phyloP scores from a whole-genome alignment of 768 basidiomycete genomes.

The Hypsizygus marmoreus region DNA sequence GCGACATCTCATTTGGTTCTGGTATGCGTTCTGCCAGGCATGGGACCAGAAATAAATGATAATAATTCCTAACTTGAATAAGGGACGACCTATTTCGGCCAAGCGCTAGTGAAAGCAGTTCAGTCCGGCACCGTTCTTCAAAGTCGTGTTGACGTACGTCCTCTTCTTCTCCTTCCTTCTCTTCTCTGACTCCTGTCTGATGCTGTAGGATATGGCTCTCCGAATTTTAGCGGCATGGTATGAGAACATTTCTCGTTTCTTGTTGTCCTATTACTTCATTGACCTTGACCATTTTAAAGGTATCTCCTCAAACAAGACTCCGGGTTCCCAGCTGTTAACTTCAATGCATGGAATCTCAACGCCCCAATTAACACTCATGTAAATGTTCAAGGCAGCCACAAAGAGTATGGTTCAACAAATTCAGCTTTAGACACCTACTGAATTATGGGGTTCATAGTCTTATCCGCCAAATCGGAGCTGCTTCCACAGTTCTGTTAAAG shows the following conservation, averaged over 20 bases:
- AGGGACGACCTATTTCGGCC: slow-evolving; percentile 61
- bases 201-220: slow-evolving; percentile 43
- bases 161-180: slow-evolving; percentile 12
- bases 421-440: not conserved
- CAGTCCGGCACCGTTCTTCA: slow-evolving; percentile 59
- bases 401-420: slow-evolving; percentile 28
- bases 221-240: slow-evolving; percentile 49
- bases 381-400: slow-evolving; percentile 62
- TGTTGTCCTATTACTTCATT: not conserved
- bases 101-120: slow-evolving; percentile 58
- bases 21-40: slow-evolving; percentile 33
- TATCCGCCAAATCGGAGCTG: slow-evolving; percentile 60
- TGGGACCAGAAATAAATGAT: not conserved
- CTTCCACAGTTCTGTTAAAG: slow-evolving; percentile 66
- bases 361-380: slow-evolving; percentile 43
- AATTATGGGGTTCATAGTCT: slow-evolving; percentile 35
- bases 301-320: slow-evolving; percentile 53
- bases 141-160: slow-evolving; percentile 56
- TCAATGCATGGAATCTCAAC: slow-evolving; percentile 50
- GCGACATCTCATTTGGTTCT: slow-evolving; percentile 47
- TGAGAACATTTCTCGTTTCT: slow-evolving; percentile 1
- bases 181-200: too few species aligned
- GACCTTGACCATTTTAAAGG: slow-evolving; percentile 29
- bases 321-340: slow-evolving; percentile 48
- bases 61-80: not conserved